Evolutionary conservation across 192 early-diverging fungal genomes (phyloP).

Genomic region (Physocladia obscura): DNA sequence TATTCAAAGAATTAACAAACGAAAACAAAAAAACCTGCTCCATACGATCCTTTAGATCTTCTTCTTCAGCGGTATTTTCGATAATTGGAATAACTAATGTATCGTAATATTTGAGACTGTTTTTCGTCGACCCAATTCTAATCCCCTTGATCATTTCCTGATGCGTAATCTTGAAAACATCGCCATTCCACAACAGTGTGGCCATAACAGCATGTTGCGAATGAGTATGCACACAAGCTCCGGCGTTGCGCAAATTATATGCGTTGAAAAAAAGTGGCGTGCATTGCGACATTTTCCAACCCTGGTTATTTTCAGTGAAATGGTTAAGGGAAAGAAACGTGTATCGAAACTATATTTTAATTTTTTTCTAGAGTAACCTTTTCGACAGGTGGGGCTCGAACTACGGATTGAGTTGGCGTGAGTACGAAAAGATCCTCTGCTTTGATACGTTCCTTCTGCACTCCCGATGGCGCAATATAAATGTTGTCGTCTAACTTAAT

Average conservation of each 20-base stretch:
- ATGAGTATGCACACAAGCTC: conserved; percentile 95
- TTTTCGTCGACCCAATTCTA: conserved; percentile 63
- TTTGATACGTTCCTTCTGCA: conserved; percentile 92
- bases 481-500: conserved; percentile 57
- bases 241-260: conserved; percentile 78
- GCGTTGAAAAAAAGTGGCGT: conserved; percentile 94
- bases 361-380: too few relatives aligned
- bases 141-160: conserved; percentile 99
- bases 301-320: too few relatives aligned
- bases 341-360: too few relatives aligned
- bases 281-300: conserved; percentile 83
- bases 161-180: conserved; percentile 84
- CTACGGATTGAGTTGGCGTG: conserved; percentile 52
- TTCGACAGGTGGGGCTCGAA: conserved; percentile 68
- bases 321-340: too few relatives aligned
- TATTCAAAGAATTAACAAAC: not conserved
- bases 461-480: conserved; percentile 89
- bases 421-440: conserved; percentile 86
- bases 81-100: conserved; percentile 88
- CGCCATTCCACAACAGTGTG: conserved; percentile 73
- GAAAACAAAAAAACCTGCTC: conserved; percentile 45
- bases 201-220: conserved; percentile 94
- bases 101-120: conserved; percentile 76
- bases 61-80: conserved; percentile 93
- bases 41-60: conserved; percentile 86